phyloP scores from a whole-genome alignment of 2,329 filamentous ascomycete genomes.

The Trichoderma harzianum region DNA sequence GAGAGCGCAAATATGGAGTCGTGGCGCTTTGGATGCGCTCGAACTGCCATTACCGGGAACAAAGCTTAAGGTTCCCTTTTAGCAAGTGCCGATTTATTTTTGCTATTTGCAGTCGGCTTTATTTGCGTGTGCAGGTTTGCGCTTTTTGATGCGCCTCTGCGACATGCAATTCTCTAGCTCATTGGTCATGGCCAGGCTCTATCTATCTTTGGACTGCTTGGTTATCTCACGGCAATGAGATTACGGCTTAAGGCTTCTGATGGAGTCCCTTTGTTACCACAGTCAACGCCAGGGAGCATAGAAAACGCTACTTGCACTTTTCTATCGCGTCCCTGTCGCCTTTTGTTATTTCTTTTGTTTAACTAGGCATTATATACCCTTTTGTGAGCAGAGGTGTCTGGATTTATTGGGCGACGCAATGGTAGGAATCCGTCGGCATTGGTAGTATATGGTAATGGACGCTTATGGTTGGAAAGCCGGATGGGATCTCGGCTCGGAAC shows the following conservation, averaged over 20 bases:
- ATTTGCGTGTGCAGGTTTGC: neutral
- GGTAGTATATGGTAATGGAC: constrained; percentile 2
- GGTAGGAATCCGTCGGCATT: neutral
- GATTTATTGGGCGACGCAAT: too few relatives aligned
- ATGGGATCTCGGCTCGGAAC: neutral
- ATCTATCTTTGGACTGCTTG: neutral
- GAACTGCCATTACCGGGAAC: neutral
- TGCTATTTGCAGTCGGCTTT: neutral
- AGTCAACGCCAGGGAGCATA: neutral
- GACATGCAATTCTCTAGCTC: neutral
- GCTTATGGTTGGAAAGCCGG: neutral
- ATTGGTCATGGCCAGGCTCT: neutral
- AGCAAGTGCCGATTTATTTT: neutral
- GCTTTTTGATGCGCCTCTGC: neutral
- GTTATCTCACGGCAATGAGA: neutral
- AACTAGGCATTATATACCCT: constrained; percentile 21
- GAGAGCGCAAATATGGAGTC: neutral
- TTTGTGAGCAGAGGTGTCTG: constrained; percentile 1
- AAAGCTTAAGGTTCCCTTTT: neutral
- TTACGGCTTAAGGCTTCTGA: neutral
- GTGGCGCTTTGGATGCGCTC: neutral
- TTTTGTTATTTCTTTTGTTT: neutral
- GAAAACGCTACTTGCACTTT: neutral
- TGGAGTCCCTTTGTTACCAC: neutral
- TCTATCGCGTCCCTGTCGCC: neutral